Conservation (phyloP, 2,329 filamentous ascomycete genomes). For the Sporothrix inflata region DNA sequence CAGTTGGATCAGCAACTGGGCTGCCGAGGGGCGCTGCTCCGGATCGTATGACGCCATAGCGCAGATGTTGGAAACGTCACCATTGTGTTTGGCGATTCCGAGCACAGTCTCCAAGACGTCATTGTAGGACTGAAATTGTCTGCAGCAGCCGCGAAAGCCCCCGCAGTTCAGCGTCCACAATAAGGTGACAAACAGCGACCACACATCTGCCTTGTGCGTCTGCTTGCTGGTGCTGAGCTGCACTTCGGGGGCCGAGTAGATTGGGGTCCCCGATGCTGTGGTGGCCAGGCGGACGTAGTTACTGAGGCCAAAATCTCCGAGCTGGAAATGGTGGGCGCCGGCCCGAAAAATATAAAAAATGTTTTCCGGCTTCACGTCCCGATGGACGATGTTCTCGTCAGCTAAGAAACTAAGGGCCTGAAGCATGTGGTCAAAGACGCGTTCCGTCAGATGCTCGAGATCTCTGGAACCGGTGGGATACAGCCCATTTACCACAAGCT, state of each 20-base stretch:
- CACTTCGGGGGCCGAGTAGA: neutral
- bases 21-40: no score
- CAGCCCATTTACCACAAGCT: neutral
- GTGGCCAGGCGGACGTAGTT: neutral
- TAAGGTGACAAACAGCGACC: constrained; percentile 11
- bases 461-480: neutral
- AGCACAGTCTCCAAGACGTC: no score
- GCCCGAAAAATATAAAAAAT: neutral
- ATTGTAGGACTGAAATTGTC: no score
- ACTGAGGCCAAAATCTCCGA: constrained; percentile 23
- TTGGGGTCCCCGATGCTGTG: neutral
- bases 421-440: constrained; percentile 17
- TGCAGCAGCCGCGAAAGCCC: neutral
- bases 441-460: neutral
- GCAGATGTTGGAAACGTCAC: no score
- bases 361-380: constrained; percentile 22
- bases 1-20: no score
- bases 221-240: neutral
- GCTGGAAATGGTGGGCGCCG: neutral
- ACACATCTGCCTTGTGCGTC: constrained; percentile 14
- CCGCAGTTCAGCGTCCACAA: neutral
- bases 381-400: neutral
- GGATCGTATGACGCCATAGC: no score
- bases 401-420: constrained; percentile 7
- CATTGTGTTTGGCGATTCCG: no score